These are phyloP conservation scores for Populus deltoides DNA, from an alignment of 345 rosid species.

Conservation along the genomic window DNA sequence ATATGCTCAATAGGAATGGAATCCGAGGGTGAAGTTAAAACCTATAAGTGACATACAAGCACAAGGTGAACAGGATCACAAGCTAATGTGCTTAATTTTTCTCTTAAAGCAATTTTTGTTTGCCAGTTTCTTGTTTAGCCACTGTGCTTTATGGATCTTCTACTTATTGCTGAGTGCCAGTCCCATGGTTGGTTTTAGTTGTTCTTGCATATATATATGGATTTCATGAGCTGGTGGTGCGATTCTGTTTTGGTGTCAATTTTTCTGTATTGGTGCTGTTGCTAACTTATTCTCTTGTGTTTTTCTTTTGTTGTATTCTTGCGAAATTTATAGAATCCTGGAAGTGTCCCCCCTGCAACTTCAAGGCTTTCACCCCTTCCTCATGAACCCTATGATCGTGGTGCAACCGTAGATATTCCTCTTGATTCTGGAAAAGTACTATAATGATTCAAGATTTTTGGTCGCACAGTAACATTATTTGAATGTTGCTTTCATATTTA, in stretches of 20 bases:
- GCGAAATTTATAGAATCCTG: conserved; percentile 56
- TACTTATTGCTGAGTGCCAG: background rate
- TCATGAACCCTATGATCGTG: conserved; percentile 86
- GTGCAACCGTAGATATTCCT: conserved; percentile 80
- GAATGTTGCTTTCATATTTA: conserved; percentile 28
- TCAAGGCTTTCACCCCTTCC: conserved; percentile 88
- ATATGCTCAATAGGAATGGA: background rate
- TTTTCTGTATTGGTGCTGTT: background rate
- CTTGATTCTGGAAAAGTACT: conserved; percentile 73
- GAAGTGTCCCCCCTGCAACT: conserved; percentile 68
- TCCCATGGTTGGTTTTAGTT: background rate
- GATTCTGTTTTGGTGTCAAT: background rate
- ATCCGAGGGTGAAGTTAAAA: background rate
- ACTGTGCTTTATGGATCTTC: background rate
- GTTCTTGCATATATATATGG: background rate
- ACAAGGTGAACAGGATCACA: background rate
- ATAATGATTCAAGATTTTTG: conserved; percentile 7
- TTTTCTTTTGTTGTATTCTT: background rate
- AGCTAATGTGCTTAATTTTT: background rate
- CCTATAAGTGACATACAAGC: background rate
- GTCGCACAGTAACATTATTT: conserved; percentile 18
- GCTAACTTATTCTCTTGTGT: conserved; percentile 1
- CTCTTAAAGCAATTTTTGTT: background rate
- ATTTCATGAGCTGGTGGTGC: background rate
- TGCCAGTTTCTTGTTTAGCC: background rate